A percentile compares a stretch with the other conserved stretches of the same genome.
phyloP scores from a whole-genome alignment of 768 basidiomycete species.

The Sporobolomyces pararoseus region DNA sequence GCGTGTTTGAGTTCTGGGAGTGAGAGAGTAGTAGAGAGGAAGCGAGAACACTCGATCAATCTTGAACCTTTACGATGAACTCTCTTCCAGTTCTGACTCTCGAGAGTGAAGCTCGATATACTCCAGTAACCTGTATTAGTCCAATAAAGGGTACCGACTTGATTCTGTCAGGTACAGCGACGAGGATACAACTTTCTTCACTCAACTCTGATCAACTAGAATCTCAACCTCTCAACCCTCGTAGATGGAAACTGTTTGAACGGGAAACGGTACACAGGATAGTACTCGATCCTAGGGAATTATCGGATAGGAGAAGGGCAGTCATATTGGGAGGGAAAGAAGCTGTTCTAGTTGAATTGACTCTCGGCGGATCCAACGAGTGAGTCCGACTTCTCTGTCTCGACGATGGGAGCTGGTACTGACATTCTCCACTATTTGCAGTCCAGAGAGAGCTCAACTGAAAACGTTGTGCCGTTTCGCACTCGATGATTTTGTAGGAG shows the following conservation, averaged over 20 bases:
- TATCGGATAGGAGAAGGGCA: background rate
- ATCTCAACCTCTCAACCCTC: no score
- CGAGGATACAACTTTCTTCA: background rate
- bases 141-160: background rate
- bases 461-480: background rate
- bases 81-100: background rate
- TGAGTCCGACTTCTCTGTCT: background rate
- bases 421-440: background rate
- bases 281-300: background rate
- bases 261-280: conserved; percentile 26
- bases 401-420: no score
- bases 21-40: background rate
- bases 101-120: background rate
- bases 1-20: background rate
- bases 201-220: conserved; percentile 8
- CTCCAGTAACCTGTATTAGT: conserved; percentile 5
- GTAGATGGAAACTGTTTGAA: conserved; percentile 14
- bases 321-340: conserved; percentile 24
- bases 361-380: background rate
- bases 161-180: background rate
- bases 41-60: background rate
- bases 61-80: background rate
- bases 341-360: conserved; percentile 5
- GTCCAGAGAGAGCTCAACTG: background rate
- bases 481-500: conserved; percentile 24